Conservation (phyloP, 2,329 filamentous ascomycete species). For the Stagonosporopsis tanaceti region DNA sequence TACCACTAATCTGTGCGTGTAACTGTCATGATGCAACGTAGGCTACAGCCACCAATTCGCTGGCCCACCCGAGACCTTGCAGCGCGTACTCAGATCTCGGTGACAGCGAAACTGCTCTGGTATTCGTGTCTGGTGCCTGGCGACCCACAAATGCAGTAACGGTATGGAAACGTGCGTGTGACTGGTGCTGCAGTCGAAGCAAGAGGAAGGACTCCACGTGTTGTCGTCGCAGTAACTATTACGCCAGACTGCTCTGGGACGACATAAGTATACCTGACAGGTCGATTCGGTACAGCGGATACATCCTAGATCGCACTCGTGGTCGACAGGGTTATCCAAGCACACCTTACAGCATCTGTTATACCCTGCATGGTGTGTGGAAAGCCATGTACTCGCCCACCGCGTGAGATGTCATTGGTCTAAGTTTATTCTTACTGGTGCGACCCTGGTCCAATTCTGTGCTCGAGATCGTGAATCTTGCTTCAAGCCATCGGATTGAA, state of each 20-base stretch:
- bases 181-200: not conserved
- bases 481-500: not conserved
- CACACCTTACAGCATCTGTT: not conserved
- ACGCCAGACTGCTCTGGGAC: not conserved
- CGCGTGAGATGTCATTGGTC: not conserved
- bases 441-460: not conserved
- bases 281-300: conserved; percentile 14
- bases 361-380: conserved; percentile 4
- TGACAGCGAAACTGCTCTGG: conserved; percentile 6
- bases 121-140: conserved; percentile 3
- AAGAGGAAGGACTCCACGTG: conserved; percentile 5
- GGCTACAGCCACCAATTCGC: conserved; percentile 6
- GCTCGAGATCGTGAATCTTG: not conserved
- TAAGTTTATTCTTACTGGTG: not conserved
- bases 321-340: not conserved
- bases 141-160: conserved; percentile 2
- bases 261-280: not conserved
- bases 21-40: conserved; percentile 2
- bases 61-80: not conserved
- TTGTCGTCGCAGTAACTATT: conserved; percentile 1
- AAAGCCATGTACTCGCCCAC: conserved; percentile 7
- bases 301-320: conserved; percentile 6
- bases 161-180: not conserved
- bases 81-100: not conserved
- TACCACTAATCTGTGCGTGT: not conserved